phyloP scores from a whole-genome alignment of 805 yeast genomes.

The Blastobotrys parvus region DNA sequence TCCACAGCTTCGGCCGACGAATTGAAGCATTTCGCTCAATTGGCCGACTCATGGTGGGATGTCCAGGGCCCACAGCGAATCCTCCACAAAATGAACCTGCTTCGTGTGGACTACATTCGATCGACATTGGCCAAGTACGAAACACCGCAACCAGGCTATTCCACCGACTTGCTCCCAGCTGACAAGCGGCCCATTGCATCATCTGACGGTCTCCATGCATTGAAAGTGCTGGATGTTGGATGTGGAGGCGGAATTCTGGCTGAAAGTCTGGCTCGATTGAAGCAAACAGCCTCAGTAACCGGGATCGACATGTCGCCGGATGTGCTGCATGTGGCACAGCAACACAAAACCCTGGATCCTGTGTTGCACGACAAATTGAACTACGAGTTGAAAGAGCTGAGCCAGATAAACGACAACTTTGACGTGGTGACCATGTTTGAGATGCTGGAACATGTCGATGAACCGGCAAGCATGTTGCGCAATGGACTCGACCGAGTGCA shows the following conservation, averaged over 20 bases:
- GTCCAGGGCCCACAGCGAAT: constrained; percentile 87
- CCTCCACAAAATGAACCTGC: constrained; percentile 86
- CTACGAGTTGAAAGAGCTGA: constrained; percentile 58
- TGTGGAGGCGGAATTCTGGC: constrained; percentile 97
- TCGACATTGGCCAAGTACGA: constrained; percentile 47
- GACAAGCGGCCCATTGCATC: constrained; percentile 12
- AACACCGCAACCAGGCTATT: constrained; percentile 64
- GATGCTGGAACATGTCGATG: constrained; percentile 87
- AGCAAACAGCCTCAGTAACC: constrained; percentile 48
- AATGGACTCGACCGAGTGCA: constrained; percentile 60
- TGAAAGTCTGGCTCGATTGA: constrained; percentile 75
- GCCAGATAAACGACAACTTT: constrained; percentile 42
- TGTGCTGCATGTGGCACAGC: constrained; percentile 69
- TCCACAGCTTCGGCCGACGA: constrained; percentile 40
- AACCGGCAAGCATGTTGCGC: constrained; percentile 65
- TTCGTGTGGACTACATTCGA: constrained; percentile 80
- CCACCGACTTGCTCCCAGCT: constrained; percentile 54
- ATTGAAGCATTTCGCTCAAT: constrained; percentile 67
- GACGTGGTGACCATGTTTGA: constrained; percentile 89
- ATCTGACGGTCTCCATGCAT: constrained; percentile 26
- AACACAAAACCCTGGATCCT: constrained; percentile 65
- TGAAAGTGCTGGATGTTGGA: constrained; percentile 75
- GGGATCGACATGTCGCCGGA: constrained; percentile 86
- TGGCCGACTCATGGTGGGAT: constrained; percentile 99
- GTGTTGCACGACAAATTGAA: constrained; percentile 42